Percentiles rank a stretch among this genome's conserved stretches.
These are phyloP conservation scores for Meira nashicola DNA, from an alignment of 1,284 basidiomycete species.

Conservation along the genomic window DNA sequence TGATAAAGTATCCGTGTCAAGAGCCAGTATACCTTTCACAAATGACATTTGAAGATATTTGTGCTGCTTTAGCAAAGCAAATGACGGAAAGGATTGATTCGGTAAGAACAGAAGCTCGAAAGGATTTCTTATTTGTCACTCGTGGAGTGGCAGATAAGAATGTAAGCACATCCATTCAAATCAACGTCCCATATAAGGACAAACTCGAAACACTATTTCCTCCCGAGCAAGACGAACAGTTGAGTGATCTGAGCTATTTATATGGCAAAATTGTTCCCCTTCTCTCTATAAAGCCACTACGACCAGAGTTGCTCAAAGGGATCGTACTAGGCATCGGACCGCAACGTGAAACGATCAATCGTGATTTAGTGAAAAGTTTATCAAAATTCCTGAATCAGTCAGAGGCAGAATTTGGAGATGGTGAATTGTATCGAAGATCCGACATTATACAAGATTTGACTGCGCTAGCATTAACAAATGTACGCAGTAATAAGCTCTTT, in stretches of 20 bases:
- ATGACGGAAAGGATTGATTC: constrained; percentile 78
- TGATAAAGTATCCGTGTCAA: background rate
- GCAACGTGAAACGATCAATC: constrained; percentile 6
- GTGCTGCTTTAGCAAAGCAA: constrained; percentile 72
- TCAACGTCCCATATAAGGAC: background rate
- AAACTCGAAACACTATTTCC: too few relatives aligned
- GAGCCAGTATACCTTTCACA: constrained; percentile 9
- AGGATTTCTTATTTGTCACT: background rate
- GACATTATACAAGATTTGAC: background rate
- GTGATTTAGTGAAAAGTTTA: background rate
- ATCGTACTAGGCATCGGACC: constrained; percentile 9
- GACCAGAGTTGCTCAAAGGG: constrained; percentile 6
- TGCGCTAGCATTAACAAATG: constrained; percentile 1
- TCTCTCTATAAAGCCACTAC: constrained; percentile 6
- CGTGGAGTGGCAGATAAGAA: background rate
- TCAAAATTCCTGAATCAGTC: background rate
- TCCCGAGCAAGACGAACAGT: background rate
- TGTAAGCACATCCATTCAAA: background rate
- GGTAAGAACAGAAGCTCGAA: constrained; percentile 12
- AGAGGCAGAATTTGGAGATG: too few relatives aligned
- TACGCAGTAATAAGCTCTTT: background rate
- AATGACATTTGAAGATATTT: constrained; percentile 16
- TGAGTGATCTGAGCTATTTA: constrained; percentile 7
- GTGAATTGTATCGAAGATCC: too few relatives aligned
- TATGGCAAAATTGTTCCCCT: constrained; percentile 7